Base-by-base conservation (phyloP, 345 rosid genomes). In the Cardamine occulta region DNA sequence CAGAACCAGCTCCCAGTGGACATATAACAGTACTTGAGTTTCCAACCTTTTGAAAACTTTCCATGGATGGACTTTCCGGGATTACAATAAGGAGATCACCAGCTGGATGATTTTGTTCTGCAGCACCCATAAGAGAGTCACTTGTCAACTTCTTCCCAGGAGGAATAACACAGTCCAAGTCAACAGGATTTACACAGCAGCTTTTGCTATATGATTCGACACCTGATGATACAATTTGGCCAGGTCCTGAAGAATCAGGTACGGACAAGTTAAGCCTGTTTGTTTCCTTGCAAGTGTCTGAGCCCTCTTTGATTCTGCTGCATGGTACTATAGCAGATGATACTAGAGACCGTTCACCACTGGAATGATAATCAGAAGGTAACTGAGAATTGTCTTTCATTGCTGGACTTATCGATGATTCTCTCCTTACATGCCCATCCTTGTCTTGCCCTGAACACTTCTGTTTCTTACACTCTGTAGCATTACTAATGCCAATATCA, bases 381-480 rank as follows among this genome's bases (percentile, higher is more conserved):
- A 58, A 24, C 23, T 60, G 52, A 62, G 63, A 58, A 49, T 57
- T 62, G 44, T 83, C 80, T 73, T 81, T 85, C 68, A 66, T 45
- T 48, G 64, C 71, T 31, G 77, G 80, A 64, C 78, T 77, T 66
- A 65, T 40, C 49, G 78, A 74, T 32, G 75, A 76, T 67, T 79
- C 85, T 40, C 74, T 68, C 65, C 75, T 70, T 42, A 32, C 59
- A 75, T 62, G 60, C 26, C 8, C 76, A 75, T 81, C 86, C 44
- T 58, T 73, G 49, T 74, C 75, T 82, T 82, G 48, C 52, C 60
- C 79, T 64, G 80, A 67, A 61, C 66, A 81, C 73, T 73, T 78
- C 62, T 75, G 87, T 63, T 79, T 79, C 74, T 81, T 75, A 84
- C 85, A 66, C 66, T 86, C 84, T 64, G 84, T 82, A 61, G 70